Evolutionary conservation across 805 yeast genomes (phyloP).

Genomic region (Ogataea ganodermae): DNA sequence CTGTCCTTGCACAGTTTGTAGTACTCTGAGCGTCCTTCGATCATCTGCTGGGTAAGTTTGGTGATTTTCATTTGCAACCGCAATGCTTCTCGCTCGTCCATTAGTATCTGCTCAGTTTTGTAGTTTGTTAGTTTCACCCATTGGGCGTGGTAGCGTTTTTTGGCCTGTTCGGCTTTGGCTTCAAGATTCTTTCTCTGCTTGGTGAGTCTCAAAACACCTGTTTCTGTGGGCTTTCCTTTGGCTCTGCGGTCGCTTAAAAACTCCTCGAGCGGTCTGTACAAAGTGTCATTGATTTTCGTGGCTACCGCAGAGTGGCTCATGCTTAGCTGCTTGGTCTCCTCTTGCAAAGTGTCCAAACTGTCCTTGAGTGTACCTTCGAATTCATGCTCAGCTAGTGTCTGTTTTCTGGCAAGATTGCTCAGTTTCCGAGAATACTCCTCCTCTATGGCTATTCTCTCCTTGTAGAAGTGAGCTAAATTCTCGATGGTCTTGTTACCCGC

Average conservation of each 20-base stretch:
- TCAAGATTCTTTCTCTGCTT: slow-evolving; percentile 44
- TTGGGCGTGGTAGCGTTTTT: slow-evolving; percentile 56
- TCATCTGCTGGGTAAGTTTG: slow-evolving; percentile 46
- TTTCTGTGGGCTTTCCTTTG: slow-evolving; percentile 57
- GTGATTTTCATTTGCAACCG: slow-evolving; percentile 56
- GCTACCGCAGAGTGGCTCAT: slow-evolving; percentile 56
- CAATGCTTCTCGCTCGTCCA: slow-evolving; percentile 75
- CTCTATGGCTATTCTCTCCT: slow-evolving; percentile 63
- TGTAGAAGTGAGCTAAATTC: slow-evolving; percentile 49
- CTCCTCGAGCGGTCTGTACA: slow-evolving; percentile 52
- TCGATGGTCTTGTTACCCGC: slow-evolving; percentile 61
- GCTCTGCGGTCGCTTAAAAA: slow-evolving; percentile 55
- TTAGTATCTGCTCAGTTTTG: slow-evolving; percentile 61
- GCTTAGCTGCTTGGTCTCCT: slow-evolving; percentile 61
- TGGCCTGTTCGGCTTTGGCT: slow-evolving; percentile 39
- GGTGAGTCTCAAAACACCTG: slow-evolving; percentile 55
- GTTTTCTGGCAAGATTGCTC: slow-evolving; percentile 48
- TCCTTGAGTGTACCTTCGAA: slow-evolving; percentile 62
- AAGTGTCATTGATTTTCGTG: slow-evolving; percentile 49
- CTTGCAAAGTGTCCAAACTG: slow-evolving; percentile 58
- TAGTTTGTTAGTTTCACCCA: slow-evolving; percentile 60
- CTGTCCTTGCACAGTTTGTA: slow-evolving; percentile 53
- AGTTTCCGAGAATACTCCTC: slow-evolving; percentile 68
- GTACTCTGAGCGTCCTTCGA: slow-evolving; percentile 53
- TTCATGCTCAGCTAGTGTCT: slow-evolving; percentile 25